Conservation (phyloP, 2,329 filamentous ascomycete genomes). For the Cadophora sp. region DNA sequence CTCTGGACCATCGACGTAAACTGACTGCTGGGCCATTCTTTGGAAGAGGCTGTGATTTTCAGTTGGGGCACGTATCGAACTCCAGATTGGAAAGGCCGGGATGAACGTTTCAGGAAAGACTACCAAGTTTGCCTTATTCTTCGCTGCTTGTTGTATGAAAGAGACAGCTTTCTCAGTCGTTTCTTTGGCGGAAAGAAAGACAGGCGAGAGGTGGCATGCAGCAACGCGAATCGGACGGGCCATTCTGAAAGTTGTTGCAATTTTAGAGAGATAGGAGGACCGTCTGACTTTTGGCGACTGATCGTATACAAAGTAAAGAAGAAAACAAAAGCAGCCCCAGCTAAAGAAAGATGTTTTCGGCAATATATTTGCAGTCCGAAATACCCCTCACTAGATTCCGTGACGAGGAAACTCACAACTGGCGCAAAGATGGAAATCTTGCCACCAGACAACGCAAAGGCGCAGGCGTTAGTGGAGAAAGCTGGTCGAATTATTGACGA, state of each 20-base stretch:
- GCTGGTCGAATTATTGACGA: no score
- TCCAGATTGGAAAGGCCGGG: constrained; percentile 61
- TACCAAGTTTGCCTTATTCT: constrained; percentile 54
- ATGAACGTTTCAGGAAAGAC: constrained; percentile 62
- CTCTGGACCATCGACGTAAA: constrained; percentile 56
- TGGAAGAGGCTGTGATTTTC: constrained; percentile 58
- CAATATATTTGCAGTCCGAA: no score
- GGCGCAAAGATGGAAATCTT: no score
- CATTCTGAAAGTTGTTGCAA: neutral
- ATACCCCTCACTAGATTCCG: no score
- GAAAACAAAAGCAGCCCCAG: no score
- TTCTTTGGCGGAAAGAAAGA: constrained; percentile 54
- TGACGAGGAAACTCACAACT: no score
- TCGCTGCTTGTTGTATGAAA: constrained; percentile 53
- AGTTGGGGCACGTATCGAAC: constrained; percentile 52
- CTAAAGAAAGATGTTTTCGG: no score
- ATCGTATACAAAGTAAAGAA: no score
- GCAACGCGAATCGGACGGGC: constrained; percentile 29
- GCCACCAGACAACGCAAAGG: no score
- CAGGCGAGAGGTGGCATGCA: constrained; percentile 50
- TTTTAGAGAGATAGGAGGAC: neutral
- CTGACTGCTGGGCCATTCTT: constrained; percentile 52
- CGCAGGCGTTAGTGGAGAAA: no score
- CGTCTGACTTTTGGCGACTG: no score
- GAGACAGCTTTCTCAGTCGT: constrained; percentile 56